These are phyloP conservation scores for Taxawa tesnikishii DNA, from an alignment of 2,329 filamentous ascomycete species.

Conservation along the genomic window DNA sequence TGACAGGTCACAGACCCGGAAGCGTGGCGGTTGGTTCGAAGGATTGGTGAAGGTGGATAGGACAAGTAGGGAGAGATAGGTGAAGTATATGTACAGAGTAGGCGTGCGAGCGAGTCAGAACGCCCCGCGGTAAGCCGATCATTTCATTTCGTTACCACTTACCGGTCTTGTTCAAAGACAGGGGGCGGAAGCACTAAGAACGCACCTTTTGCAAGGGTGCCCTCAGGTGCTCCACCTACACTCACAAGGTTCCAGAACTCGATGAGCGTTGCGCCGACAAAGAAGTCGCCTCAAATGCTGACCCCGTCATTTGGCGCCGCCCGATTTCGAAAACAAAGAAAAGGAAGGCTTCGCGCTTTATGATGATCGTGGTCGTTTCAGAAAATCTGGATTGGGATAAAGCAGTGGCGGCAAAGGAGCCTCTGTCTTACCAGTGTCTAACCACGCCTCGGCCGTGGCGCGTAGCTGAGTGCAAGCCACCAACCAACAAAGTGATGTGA, in stretches of 20 bases:
- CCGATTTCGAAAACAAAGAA: no score
- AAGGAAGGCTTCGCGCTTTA: not conserved
- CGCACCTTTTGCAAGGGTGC: not conserved
- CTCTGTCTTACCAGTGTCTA: no score
- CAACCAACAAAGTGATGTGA: no score
- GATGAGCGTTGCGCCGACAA: no score
- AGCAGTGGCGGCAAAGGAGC: no score
- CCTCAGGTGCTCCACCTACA: not conserved
- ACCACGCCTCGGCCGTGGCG: no score
- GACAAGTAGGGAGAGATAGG: not conserved
- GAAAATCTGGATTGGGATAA: no score
- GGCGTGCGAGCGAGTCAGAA: not conserved
- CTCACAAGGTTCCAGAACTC: not conserved
- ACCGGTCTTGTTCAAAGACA: not conserved
- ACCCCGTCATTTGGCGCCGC: no score
- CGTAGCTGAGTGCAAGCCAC: no score
- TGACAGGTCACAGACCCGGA: conserved; percentile 7
- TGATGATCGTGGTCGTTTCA: not conserved
- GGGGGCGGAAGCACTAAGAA: not conserved
- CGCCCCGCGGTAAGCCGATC: no score
- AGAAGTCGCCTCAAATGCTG: no score
- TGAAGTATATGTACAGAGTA: not conserved
- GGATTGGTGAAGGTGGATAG: not conserved
- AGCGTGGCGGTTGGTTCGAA: not conserved
- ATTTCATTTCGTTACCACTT: not conserved